Conservation (phyloP, 1,139 yeast genomes). For the Scheffersomyces illinoinensis region DNA sequence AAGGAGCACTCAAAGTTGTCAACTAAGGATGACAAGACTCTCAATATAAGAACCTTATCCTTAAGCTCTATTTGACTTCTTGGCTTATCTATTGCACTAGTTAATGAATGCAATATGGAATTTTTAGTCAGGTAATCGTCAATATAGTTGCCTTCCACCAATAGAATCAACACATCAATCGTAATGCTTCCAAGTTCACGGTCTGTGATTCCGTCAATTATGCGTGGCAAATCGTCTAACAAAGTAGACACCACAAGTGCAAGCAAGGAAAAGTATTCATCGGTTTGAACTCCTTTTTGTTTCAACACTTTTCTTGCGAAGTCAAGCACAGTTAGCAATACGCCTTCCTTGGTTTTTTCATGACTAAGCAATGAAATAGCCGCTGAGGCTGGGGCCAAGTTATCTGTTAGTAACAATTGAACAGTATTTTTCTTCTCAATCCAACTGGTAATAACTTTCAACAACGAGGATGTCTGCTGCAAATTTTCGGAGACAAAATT, state of each 20-base stretch:
- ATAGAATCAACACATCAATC: conserved; percentile 51
- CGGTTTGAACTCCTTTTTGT: conserved; percentile 40
- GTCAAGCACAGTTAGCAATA: conserved; percentile 55
- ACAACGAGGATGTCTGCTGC: conserved; percentile 78
- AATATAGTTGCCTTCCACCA: conserved; percentile 62
- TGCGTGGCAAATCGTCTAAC: conserved; percentile 49
- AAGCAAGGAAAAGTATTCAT: conserved; percentile 47
- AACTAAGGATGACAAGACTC: conserved; percentile 57
- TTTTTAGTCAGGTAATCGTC: conserved; percentile 57
- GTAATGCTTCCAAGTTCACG: conserved; percentile 55
- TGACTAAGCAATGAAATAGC: conserved; percentile 56
- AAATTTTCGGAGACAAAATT: conserved; percentile 75
- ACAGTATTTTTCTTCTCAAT: conserved; percentile 51
- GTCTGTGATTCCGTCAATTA: conserved; percentile 45
- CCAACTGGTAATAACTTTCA: conserved; percentile 69
- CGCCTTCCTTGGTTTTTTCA: conserved; percentile 66
- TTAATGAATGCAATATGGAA: conserved; percentile 57
- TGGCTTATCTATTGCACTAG: conserved; percentile 65
- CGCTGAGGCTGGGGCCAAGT: conserved; percentile 55
- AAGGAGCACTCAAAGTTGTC: conserved; percentile 54
- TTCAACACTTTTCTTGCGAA: conserved; percentile 50
- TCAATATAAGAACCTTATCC: conserved; percentile 60
- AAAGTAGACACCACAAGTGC: conserved; percentile 59
- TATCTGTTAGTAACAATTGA: conserved; percentile 57
- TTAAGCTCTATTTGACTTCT: conserved; percentile 51